phyloP scores from a whole-genome alignment of 2,329 filamentous ascomycete species.

The Exophiala sp. region DNA sequence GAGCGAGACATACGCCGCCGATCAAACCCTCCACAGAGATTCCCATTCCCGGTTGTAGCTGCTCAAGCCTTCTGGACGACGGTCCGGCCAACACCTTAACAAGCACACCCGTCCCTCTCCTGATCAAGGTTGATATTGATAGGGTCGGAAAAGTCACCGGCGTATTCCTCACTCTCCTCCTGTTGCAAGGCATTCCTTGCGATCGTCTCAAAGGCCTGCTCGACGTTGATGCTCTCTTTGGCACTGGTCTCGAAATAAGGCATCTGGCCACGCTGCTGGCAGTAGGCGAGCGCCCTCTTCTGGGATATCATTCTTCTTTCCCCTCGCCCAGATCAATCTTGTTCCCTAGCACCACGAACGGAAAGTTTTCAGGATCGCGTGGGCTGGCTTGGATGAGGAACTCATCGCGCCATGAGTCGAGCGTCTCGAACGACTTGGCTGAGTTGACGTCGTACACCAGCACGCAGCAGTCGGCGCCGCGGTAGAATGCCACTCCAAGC shows the following conservation, averaged over 20 bases:
- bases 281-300: conserved; percentile 95
- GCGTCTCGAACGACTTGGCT: conserved; percentile 95
- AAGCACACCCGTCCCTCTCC: conserved; percentile 86
- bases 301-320: conserved; percentile 94
- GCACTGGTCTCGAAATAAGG: conserved; percentile 99
- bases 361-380: conserved; percentile 93
- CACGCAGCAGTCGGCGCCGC: conserved; percentile 95
- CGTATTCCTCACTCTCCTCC: conserved; percentile 97
- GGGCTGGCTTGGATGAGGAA: conserved; percentile 97
- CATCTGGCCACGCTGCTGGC: conserved; percentile 93
- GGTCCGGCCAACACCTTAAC: conserved; percentile 54
- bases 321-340: conserved; percentile 98
- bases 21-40: background rate
- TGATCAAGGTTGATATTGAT: conserved; percentile 98
- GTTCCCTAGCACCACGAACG: conserved; percentile 96
- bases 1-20: background rate
- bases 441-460: conserved; percentile 99
- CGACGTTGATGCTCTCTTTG: conserved; percentile 97
- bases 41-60: background rate
- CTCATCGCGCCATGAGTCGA: conserved; percentile 97
- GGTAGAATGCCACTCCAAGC: conserved; percentile 93
- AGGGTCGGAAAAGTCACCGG: conserved; percentile 92
- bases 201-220: conserved; percentile 86
- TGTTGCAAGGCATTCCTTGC: conserved; percentile 91
- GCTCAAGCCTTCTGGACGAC: background rate